Conservation (phyloP, 768 basidiomycete genomes). For the Galerina marginata region DNA sequence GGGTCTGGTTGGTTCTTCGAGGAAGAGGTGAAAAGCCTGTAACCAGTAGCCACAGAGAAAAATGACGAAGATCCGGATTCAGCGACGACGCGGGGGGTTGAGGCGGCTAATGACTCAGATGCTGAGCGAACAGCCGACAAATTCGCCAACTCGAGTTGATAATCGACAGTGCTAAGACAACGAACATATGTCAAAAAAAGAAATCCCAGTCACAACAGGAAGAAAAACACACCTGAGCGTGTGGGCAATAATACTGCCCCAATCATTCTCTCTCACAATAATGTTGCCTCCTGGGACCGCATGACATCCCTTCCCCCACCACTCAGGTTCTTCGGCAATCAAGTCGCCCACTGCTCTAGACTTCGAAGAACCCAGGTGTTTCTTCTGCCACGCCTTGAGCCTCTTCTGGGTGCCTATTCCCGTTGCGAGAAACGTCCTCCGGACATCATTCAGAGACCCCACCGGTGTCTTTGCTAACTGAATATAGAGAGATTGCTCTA, state of each 20-base stretch:
- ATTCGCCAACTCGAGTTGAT: conserved; percentile 51
- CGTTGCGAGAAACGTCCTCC: conserved; percentile 58
- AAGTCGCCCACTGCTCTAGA: conserved; percentile 32
- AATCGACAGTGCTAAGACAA: conserved; percentile 59
- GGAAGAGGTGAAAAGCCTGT: conserved; percentile 53
- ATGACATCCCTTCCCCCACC: conserved; percentile 69
- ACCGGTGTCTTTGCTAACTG: conserved; percentile 55
- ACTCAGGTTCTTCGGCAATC: conserved; percentile 56
- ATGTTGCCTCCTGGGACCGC: conserved; percentile 70
- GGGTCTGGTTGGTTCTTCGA: conserved; percentile 55
- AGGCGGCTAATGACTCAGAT: conserved; percentile 24
- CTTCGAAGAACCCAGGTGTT: conserved; percentile 49
- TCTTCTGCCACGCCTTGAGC: conserved; percentile 66
- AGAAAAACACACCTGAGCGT: conserved; percentile 59
- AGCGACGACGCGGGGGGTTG: conserved; percentile 28
- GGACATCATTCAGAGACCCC: conserved; percentile 62
- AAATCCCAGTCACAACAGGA: background rate
- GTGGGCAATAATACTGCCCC: conserved; percentile 82
- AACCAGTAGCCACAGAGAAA: conserved; percentile 51
- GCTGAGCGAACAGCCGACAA: conserved; percentile 38
- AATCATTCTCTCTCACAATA: conserved; percentile 71
- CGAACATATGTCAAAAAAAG: background rate
- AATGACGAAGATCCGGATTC: conserved; percentile 48
- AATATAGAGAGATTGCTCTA: conserved; percentile 63
- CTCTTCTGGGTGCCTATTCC: conserved; percentile 60